Percentiles rank a stretch among this genome's conserved stretches.
These are phyloP conservation scores for Echinosophora koreensis DNA, from an alignment of 306 rosid species.

Conservation along the genomic window DNA sequence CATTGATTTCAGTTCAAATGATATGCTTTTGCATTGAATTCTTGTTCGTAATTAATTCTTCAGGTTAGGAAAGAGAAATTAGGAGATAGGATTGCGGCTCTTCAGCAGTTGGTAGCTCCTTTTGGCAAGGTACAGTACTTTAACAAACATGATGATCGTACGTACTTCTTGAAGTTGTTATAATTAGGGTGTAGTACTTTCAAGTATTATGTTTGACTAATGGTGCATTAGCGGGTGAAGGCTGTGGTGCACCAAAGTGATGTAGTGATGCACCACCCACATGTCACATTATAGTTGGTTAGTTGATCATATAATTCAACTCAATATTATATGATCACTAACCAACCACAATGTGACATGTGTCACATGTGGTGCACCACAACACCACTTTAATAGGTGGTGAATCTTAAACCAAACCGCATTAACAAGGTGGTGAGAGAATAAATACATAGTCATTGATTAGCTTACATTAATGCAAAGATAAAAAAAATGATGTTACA, in stretches of 20 bases:
- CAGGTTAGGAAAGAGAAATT: constrained; percentile 93
- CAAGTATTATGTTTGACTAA: background rate
- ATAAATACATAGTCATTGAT: background rate
- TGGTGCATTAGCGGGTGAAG: too few species aligned
- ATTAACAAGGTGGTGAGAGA: background rate
- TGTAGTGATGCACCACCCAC: too few species aligned
- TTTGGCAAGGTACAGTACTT: constrained; percentile 79
- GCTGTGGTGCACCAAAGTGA: too few species aligned
- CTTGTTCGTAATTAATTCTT: background rate
- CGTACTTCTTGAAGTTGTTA: background rate
- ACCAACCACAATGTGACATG: too few species aligned
- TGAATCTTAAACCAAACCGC: too few species aligned
- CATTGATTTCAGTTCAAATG: constrained; percentile 8
- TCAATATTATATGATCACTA: too few species aligned
- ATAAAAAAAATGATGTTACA: background rate
- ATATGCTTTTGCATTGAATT: background rate
- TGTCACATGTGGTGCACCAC: too few species aligned
- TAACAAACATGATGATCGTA: background rate
- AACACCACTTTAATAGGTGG: too few species aligned
- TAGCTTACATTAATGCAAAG: background rate
- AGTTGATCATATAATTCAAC: too few species aligned
- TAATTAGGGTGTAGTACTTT: background rate
- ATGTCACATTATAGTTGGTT: too few species aligned
- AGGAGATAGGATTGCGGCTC: constrained; percentile 92
- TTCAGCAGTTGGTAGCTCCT: constrained; percentile 93